phyloP scores from a whole-genome alignment of 257 asterid species.

The Rubia yunnanensis region DNA sequence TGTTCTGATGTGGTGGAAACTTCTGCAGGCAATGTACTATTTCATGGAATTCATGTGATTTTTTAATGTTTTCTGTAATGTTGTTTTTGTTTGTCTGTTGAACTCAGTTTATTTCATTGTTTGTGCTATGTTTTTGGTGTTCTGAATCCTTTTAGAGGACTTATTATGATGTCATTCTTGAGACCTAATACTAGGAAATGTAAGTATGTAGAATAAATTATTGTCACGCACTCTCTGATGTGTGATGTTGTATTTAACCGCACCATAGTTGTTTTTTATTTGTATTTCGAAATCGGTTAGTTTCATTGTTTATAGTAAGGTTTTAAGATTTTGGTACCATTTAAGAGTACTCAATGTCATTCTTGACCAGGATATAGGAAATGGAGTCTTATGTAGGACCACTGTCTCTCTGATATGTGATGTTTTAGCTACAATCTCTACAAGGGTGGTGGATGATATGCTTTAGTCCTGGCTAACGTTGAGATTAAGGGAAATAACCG shows the following conservation, averaged over 20 bases:
- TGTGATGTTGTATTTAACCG: background rate
- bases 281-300: background rate
- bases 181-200: background rate
- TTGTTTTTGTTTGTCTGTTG: background rate
- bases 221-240: background rate
- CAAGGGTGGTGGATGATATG: background rate
- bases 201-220: background rate
- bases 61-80: background rate
- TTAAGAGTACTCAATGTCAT: background rate
- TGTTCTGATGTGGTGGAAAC: conserved; percentile 64
- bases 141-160: background rate
- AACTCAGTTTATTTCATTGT: background rate
- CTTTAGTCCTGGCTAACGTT: background rate
- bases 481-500: background rate
- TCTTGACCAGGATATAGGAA: background rate
- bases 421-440: background rate
- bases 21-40: conserved; percentile 72
- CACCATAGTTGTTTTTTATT: background rate
- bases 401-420: background rate
- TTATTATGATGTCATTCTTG: background rate
- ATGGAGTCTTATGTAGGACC: background rate
- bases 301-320: background rate
- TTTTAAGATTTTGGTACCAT: background rate
- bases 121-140: background rate
- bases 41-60: conserved; percentile 13